Evolutionary conservation across 2,329 filamentous ascomycete genomes (phyloP).

Genomic region (Neodidymelliopsis sp.): DNA sequence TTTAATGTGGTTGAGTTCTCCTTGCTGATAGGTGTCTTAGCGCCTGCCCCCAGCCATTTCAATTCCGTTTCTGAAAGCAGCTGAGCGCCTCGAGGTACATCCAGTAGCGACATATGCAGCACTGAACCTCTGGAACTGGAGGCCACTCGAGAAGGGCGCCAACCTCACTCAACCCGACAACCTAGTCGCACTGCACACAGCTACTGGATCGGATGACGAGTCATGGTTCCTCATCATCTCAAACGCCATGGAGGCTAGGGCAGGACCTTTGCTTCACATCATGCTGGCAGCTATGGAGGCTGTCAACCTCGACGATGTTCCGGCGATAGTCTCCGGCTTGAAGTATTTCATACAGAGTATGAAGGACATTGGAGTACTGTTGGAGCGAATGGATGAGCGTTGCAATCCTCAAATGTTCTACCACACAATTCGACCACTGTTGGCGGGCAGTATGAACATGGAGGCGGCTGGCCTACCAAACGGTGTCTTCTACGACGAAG

Average conservation of each 20-base stretch:
- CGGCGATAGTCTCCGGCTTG: constrained; percentile 51
- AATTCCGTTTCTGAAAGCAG: constrained; percentile 37
- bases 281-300: constrained; percentile 59
- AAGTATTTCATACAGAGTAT: constrained; percentile 52
- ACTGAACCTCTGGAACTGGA: constrained; percentile 48
- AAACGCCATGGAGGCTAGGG: constrained; percentile 61
- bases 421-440: constrained; percentile 59
- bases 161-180: constrained; percentile 41
- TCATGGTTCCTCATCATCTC: constrained; percentile 60
- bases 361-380: constrained; percentile 48
- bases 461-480: constrained; percentile 58
- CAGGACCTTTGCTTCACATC: constrained; percentile 54
- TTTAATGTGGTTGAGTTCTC: no score
- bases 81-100: constrained; percentile 43
- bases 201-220: constrained; percentile 46
- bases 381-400: constrained; percentile 61
- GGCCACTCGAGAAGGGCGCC: constrained; percentile 21
- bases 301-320: constrained; percentile 47
- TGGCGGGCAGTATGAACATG: constrained; percentile 64
- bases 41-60: constrained; percentile 42
- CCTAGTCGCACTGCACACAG: constrained; percentile 39
- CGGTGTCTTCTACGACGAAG: constrained; percentile 62
- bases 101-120: constrained; percentile 46
- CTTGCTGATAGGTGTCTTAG: constrained; percentile 26
- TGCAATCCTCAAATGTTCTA: constrained; percentile 60